Percentiles rank a stretch among this genome's conserved stretches.
Evolutionary conservation across 176 grass and related monocot species (phyloP).

Genomic region (Tillandsia leiboldiana): DNA sequence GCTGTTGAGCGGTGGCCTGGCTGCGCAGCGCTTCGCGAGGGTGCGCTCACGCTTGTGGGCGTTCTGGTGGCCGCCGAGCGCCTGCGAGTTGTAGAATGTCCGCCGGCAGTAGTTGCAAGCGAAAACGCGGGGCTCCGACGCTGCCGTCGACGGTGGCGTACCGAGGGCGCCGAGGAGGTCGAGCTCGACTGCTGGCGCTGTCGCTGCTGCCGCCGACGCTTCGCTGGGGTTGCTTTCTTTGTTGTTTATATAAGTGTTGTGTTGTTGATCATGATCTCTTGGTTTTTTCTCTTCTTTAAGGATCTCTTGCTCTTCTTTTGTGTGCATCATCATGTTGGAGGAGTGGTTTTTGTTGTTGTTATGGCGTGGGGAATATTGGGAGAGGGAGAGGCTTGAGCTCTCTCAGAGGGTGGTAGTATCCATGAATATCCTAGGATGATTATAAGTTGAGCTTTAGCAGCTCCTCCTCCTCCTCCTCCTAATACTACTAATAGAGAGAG

Average conservation of each 20-base stretch:
- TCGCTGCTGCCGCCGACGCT: background rate
- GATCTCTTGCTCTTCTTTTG: background rate
- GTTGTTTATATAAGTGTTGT: too few relatives aligned
- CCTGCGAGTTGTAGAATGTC: conserved; percentile 46
- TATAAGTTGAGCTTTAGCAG: too few relatives aligned
- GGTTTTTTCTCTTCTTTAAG: background rate
- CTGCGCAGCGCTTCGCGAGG: background rate
- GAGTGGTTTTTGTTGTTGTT: background rate
- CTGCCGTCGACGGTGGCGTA: background rate
- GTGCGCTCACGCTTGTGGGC: conserved; percentile 87
- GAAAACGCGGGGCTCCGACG: conserved; percentile 2
- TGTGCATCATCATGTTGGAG: background rate
- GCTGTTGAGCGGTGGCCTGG: background rate
- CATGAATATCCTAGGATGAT: too few relatives aligned
- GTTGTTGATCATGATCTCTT: background rate
- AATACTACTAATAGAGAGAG: background rate
- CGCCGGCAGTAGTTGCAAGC: conserved; percentile 6
- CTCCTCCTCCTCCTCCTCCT: background rate
- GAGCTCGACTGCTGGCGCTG: background rate
- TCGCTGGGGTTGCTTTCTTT: background rate
- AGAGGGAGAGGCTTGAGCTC: background rate
- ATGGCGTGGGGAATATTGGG: background rate
- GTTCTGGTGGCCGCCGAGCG: conserved; percentile 94
- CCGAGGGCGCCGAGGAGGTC: background rate
- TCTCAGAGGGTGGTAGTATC: background rate